phyloP scores from a whole-genome alignment of 371 early-diverging fungal genomes.

The Vairimorpha ceranae region DNA sequence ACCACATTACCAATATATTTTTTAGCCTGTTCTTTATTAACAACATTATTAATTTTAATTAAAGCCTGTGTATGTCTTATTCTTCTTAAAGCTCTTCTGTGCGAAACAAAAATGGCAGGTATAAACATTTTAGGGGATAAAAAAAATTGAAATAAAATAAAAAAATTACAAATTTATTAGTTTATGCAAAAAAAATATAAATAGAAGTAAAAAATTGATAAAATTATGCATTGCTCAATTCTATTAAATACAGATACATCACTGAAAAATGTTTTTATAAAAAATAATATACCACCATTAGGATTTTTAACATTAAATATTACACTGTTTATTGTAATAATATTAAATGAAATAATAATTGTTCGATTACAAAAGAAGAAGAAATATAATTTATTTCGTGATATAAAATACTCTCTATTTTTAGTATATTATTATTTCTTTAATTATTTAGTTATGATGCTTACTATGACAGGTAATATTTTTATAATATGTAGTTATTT shows the following conservation, averaged over 20 bases:
- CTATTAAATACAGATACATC: background rate
- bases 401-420: background rate
- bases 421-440: background rate
- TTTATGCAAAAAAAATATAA: background rate
- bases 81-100: conserved; percentile 56
- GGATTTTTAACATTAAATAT: background rate
- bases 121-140: conserved; percentile 44
- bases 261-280: background rate
- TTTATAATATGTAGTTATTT: background rate
- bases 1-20: conserved; percentile 61
- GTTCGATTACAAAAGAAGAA: background rate
- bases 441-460: background rate
- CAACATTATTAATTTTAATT: conserved; percentile 54
- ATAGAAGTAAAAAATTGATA: background rate
- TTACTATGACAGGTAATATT: background rate
- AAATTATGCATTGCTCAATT: background rate
- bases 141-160: background rate
- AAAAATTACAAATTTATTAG: background rate
- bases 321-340: background rate
- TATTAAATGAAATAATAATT: background rate
- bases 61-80: conserved; percentile 55
- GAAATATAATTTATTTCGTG: background rate
- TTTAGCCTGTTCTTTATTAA: conserved; percentile 51
- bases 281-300: background rate
- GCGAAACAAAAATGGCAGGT: conserved; percentile 60